These are phyloP conservation scores for Periconia sp. DNA, from an alignment of 2,329 filamentous ascomycete genomes.

Conservation along the genomic window DNA sequence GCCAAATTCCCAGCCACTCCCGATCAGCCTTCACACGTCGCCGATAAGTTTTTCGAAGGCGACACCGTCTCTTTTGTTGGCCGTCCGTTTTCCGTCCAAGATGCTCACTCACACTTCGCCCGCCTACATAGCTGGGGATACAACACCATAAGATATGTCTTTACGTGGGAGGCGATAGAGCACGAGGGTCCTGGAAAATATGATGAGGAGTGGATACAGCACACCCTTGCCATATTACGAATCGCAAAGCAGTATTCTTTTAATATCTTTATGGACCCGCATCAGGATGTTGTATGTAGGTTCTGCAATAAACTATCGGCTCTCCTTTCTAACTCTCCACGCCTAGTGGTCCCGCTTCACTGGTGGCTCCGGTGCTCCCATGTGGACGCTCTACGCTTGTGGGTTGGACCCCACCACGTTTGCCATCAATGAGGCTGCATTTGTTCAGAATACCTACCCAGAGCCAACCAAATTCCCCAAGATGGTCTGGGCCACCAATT, in stretches of 20 bases:
- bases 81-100: slow-evolving; percentile 78
- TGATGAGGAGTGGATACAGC: slow-evolving; percentile 89
- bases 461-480: slow-evolving; percentile 87
- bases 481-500: slow-evolving; percentile 99
- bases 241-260: slow-evolving; percentile 89
- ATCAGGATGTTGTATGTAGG: slow-evolving; percentile 85
- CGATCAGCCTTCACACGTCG: slow-evolving; percentile 76
- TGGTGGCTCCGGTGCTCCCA: slow-evolving; percentile 90
- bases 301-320: slow-evolving; percentile 1
- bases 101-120: slow-evolving; percentile 84
- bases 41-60: slow-evolving; percentile 84
- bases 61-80: slow-evolving; percentile 88
- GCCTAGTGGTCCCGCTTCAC: slow-evolving; percentile 86
- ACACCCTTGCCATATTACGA: slow-evolving; percentile 83
- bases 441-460: slow-evolving; percentile 92
- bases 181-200: slow-evolving; percentile 87
- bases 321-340: slow-evolving; percentile 21
- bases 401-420: slow-evolving; percentile 87
- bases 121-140: slow-evolving; percentile 87
- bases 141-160: slow-evolving; percentile 94
- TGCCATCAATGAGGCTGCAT: slow-evolving; percentile 80
- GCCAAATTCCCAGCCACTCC: slow-evolving; percentile 85
- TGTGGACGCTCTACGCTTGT: slow-evolving; percentile 97
- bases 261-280: slow-evolving; percentile 97
- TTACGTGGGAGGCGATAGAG: slow-evolving; percentile 99